Percentiles rank a stretch among this genome's conserved stretches.
phyloP scores from a whole-genome alignment of 306 rosid species.

The Cicer bijugum region DNA sequence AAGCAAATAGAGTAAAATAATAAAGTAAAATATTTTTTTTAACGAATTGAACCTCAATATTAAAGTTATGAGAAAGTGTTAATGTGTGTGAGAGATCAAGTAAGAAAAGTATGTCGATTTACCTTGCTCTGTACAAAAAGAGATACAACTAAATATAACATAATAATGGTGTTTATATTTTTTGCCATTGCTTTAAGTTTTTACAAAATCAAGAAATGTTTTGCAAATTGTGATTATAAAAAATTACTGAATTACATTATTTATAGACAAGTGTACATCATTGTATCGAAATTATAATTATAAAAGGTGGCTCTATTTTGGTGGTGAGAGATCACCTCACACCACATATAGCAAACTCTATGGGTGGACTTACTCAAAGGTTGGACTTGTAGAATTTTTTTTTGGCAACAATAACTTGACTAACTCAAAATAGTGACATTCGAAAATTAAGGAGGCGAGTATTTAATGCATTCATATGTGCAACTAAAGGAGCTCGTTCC shows the following conservation, averaged over 20 bases:
- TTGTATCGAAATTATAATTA: not conserved
- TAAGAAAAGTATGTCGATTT: conserved; percentile 22
- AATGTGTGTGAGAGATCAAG: no score
- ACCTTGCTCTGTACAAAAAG: conserved; percentile 53
- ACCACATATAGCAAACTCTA: not conserved
- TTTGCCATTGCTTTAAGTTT: conserved; percentile 46
- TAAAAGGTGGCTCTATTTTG: not conserved
- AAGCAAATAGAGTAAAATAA: no score
- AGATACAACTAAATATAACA: conserved; percentile 33
- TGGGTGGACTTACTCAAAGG: not conserved
- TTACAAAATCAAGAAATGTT: conserved; percentile 1
- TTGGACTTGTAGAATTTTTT: not conserved
- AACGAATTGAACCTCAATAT: no score
- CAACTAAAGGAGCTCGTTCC: no score
- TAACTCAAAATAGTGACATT: not conserved
- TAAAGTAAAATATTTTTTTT: no score
- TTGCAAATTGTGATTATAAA: conserved; percentile 7
- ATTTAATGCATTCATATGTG: no score
- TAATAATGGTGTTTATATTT: conserved; percentile 1
- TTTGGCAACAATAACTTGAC: not conserved
- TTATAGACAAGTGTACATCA: conserved; percentile 35
- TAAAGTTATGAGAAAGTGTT: no score
- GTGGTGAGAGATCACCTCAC: not conserved
- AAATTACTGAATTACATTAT: not conserved
- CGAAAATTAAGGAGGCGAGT: not conserved